These are phyloP conservation scores for Talaromyces sp. DNA, from an alignment of 2,329 filamentous ascomycete genomes.

Conservation along the genomic window DNA sequence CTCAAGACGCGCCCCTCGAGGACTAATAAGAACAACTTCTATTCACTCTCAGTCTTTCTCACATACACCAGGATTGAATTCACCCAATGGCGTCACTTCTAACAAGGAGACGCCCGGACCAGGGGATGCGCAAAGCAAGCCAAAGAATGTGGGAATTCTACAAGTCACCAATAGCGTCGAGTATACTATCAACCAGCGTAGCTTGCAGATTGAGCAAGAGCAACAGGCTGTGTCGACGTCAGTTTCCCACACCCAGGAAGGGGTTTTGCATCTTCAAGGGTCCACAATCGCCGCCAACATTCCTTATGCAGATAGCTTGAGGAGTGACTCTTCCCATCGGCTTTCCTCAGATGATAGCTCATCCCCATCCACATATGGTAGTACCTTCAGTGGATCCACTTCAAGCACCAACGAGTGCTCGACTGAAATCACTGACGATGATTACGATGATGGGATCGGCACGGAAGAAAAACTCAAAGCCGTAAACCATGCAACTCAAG, in stretches of 20 bases:
- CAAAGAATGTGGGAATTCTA: conserved; percentile 39
- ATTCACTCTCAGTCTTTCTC: conserved; percentile 21
- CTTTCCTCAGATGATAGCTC: conserved; percentile 28
- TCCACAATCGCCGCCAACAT: conserved; percentile 37
- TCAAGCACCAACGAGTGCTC: conserved; percentile 20
- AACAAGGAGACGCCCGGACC: conserved; percentile 23
- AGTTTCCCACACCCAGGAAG: conserved; percentile 31
- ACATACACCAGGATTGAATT: conserved; percentile 26
- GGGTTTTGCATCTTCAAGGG: conserved; percentile 31
- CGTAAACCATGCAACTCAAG: conserved; percentile 11
- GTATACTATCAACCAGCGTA: conserved; percentile 29
- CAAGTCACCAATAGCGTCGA: conserved; percentile 36
- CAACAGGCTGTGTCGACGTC: conserved; percentile 24
- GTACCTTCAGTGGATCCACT: conserved; percentile 25
- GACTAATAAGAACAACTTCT: conserved; percentile 3
- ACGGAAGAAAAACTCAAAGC: conserved; percentile 12
- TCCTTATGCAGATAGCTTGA: conserved; percentile 31
- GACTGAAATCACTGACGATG: conserved; percentile 31
- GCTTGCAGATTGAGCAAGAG: conserved; percentile 20
- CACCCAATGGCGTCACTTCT: conserved; percentile 26
- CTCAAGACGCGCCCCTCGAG: conserved; percentile 3
- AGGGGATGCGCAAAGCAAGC: conserved; percentile 29
- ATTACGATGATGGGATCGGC: conserved; percentile 18
- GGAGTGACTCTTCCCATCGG: conserved; percentile 23
- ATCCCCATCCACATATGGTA: conserved; percentile 28